Base-by-base conservation (phyloP, 257 asterid species). In the Jaltomata sinuosa region DNA sequence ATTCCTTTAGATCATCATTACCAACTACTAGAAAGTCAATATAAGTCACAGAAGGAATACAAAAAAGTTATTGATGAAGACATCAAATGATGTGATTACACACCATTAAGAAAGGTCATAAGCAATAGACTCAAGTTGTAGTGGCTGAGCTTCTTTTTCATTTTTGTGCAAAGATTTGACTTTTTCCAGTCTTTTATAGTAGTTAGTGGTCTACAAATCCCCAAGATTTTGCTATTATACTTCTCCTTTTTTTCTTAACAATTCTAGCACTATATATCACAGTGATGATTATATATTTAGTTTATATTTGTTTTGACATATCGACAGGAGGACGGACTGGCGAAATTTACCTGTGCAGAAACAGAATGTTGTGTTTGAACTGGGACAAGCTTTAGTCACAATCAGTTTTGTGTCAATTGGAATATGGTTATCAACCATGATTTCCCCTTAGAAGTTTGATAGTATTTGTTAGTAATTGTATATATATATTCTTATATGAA, bases 291-390 rank as follows among this genome's bases (percentile, higher is more conserved):
- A 8, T 40, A 1, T 45, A 6, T 11, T 3, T 77, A 29, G 45
- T 49, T 77, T 29, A 31, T 76, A 76, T 77, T 77, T 77, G 40
- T 50, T 31, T 68, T 61, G 34, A 42, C 67, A 31, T 81, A 53
- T 47, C 6, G 11, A 79, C 90, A 96, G 99, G 91, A 89, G 91
- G 76, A 93, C 97, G 2, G 98, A 96, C 72, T 96, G 99, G 99
- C 83, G 79, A 68, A 92, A 81, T 83, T 67, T 93, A 87, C 92
- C 92, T 1, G 83, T 77, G 85, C 88, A 88, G 87, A 69, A 90
- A 88, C 93, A 92, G 19, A 93, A 93, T 85, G 14, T 92, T 15
- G 89, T 87, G 68, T 67, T 84, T 3, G 98, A 94, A 90, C 62
- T 93, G n/a, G 95, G 87, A 36, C 98, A 93, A 88, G 95, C 93